Base-by-base conservation (phyloP, 495 filamentous ascomycete species). In the Parachaetomium inaequale region DNA sequence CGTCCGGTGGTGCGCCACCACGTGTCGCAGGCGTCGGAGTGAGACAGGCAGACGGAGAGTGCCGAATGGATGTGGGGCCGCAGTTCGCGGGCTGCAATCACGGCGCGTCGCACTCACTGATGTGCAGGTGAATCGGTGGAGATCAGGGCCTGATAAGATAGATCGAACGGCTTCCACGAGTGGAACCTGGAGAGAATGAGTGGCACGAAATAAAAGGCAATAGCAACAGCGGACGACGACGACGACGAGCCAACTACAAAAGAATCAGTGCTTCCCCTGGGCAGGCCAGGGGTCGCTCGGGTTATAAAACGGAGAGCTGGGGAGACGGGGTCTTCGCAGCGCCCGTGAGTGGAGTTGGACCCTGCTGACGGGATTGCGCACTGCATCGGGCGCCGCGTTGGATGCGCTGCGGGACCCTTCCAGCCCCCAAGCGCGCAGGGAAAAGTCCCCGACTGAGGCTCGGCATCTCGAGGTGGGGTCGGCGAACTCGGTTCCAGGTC, bases 261-360 rank as follows among this genome's bases (percentile, higher is more conserved):
- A 58, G 19, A 49, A 47, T n/a, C 31, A 21, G 28, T 14, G 28
- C 7, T 32, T 26, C 42, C 36, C 43, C 36, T 28, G 47, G 17
- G 28, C 25, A 49, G 6, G 12, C 10, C 17, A 26, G 53, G 45
- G 58, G 25, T 21, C 3, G 7, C 21, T 14, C 7, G 14, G 52
- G 21, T 46, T 56, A 52, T 61, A 64, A 59, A n/a, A 28, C 28
- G 56, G 28, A 38, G 25, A 40, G 25, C 47, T 43, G 59, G 59
- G 55, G 38, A 7, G 53, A 58, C 67, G 67, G 67, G 45, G 49
- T 54, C 28, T 66, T 67, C 61, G 58, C 62, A 65, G 36, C 49
- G 55, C 50, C 67, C 67, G n/a, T n/a, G 68, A 67, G 65, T 49
- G 60, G 63, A 31, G 47, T 15, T 38, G 12, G 26, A 32, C n/a